phyloP scores from a whole-genome alignment of 108 stramenopile genomes.

The Mayamaea pseudoterrestris region DNA sequence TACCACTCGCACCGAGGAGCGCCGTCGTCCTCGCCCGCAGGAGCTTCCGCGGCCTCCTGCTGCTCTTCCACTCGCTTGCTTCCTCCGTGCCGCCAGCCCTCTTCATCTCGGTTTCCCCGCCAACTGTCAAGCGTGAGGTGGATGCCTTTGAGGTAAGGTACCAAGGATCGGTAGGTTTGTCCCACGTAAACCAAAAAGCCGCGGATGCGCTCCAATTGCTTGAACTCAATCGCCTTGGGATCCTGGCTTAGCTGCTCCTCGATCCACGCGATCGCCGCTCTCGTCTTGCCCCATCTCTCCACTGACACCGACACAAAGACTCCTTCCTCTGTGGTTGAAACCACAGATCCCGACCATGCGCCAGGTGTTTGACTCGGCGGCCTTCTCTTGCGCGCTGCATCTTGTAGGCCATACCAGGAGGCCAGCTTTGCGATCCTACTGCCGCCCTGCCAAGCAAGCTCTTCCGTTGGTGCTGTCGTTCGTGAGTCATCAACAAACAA shows the following conservation, averaged over 20 bases:
- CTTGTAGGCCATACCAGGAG: conserved; percentile 20
- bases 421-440: background rate
- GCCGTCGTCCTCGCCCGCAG: no score
- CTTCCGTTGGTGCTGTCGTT: conserved; percentile 3
- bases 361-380: conserved; percentile 3
- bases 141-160: conserved; percentile 38
- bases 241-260: no score
- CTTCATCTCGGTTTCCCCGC: conserved; percentile 21
- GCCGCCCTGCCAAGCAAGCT: conserved; percentile 6
- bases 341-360: conserved; percentile 10
- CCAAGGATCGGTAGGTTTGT: conserved; percentile 13
- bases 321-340: conserved; percentile 5
- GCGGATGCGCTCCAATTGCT: conserved; percentile 3
- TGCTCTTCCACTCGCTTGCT: no score
- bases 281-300: conserved; percentile 16
- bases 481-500: conserved; percentile 26
- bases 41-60: no score
- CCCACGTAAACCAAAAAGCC: conserved; percentile 37
- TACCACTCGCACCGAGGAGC: no score
- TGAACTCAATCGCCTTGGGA: background rate
- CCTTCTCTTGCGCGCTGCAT: conserved; percentile 24
- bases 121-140: conserved; percentile 26
- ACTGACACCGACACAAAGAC: conserved; percentile 7
- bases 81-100: conserved; percentile 27
- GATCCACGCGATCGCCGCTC: background rate